Evolutionary conservation across 208 protist genomes (phyloP).

Genomic region (Crithidia sp.): DNA sequence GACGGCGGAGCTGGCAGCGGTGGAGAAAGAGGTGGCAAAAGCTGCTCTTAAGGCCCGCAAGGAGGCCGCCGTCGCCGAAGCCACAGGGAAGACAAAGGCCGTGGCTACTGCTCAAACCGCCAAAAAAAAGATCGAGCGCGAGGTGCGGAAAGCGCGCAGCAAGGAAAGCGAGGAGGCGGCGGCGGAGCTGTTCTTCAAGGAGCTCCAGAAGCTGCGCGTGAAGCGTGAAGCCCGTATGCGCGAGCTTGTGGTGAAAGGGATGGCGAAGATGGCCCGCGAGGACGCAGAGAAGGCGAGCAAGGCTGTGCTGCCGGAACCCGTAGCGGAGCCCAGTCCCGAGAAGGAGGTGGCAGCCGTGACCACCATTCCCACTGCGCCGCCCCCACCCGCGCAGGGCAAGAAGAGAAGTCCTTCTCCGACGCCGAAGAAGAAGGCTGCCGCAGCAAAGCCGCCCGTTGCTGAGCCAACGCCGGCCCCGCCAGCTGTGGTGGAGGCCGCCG

Average conservation of each 20-base stretch:
- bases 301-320: neutral
- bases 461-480: too few relatives aligned
- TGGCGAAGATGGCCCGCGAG: too few relatives aligned
- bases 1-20: conserved; percentile 18
- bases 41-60: neutral
- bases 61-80: neutral
- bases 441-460: neutral
- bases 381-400: neutral
- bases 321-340: conserved; percentile 1
- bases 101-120: neutral
- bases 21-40: conserved; percentile 6
- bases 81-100: neutral
- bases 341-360: neutral
- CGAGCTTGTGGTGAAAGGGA: conserved; percentile 5
- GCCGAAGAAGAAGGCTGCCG: neutral
- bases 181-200: conserved; percentile 15
- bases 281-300: neutral
- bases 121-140: conserved; percentile 10
- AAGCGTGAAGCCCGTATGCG: conserved; percentile 15
- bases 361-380: too few relatives aligned
- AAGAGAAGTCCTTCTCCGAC: neutral
- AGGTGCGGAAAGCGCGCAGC: neutral
- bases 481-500: neutral
- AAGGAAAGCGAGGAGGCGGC: conserved; percentile 16
- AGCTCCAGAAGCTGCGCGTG: conserved; percentile 12